phyloP scores from a whole-genome alignment of 2,329 filamentous ascomycete species.

The Colletotrichum sidae region DNA sequence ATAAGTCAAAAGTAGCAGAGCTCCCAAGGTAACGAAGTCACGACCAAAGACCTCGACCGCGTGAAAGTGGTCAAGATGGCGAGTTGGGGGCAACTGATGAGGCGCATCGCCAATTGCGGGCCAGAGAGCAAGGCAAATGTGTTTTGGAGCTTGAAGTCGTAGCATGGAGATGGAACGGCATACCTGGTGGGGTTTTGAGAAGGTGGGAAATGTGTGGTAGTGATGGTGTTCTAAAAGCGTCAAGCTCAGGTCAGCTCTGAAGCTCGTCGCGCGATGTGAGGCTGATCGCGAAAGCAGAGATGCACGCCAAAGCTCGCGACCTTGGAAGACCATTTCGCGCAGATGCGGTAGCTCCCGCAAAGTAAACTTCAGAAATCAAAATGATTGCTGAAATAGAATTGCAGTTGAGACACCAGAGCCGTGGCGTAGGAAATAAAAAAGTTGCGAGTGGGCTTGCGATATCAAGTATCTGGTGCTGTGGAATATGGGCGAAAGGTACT shows the following conservation, averaged over 20 bases:
- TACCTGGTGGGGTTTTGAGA: slow-evolving; percentile 48
- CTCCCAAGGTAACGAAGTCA: too few relatives aligned
- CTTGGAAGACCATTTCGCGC: not conserved
- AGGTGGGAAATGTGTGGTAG: slow-evolving; percentile 42
- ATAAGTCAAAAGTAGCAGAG: too few relatives aligned
- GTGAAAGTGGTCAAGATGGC: slow-evolving; percentile 39
- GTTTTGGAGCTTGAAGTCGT: slow-evolving; percentile 50
- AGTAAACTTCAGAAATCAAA: slow-evolving; percentile 44
- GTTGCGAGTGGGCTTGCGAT: slow-evolving; percentile 49
- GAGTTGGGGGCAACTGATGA: not conserved
- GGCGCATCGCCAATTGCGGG: slow-evolving; percentile 55
- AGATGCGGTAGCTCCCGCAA: not conserved
- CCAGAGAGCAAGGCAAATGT: slow-evolving; percentile 45
- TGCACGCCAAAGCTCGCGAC: slow-evolving; percentile 19
- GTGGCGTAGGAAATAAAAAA: not conserved
- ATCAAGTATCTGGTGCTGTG: slow-evolving; percentile 40
- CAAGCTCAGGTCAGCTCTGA: slow-evolving; percentile 43
- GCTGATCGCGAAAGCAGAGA: slow-evolving; percentile 20
- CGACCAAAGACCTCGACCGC: not conserved
- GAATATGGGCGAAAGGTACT: slow-evolving; percentile 60
- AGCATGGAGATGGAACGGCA: slow-evolving; percentile 43
- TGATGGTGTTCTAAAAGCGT: slow-evolving; percentile 46
- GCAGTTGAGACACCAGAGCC: not conserved
- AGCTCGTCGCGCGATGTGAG: slow-evolving; percentile 36
- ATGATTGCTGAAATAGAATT: not conserved